Percentiles rank a stretch among this genome's conserved stretches.
Evolutionary conservation across 2,329 filamentous ascomycete genomes (phyloP).

Genomic region (Arthrobotrys megalospora): DNA sequence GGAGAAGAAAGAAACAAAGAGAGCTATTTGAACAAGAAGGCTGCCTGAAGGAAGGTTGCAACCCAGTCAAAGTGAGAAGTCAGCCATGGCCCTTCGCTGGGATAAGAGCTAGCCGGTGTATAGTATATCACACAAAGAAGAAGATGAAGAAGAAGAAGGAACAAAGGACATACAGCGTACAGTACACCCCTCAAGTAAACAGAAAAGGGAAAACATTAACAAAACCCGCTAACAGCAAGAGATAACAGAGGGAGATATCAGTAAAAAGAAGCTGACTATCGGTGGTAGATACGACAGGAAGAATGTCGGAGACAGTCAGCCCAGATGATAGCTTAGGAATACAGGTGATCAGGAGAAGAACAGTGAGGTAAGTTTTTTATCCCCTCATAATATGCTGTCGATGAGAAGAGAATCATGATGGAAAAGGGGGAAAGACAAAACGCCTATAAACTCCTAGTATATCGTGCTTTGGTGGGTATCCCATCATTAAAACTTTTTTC

Average conservation of each 20-base stretch:
- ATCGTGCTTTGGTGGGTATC: conserved; percentile 60
- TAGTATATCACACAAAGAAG: conserved; percentile 45
- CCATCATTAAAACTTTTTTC: conserved; percentile 60
- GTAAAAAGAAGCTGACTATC: conserved; percentile 22
- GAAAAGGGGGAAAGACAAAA: conserved; percentile 64
- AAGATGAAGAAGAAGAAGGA: conserved; percentile 13
- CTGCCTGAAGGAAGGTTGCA: background rate
- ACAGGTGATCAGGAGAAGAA: conserved; percentile 22
- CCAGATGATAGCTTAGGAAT: background rate
- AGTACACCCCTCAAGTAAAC: conserved; percentile 24
- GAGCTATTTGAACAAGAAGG: conserved; percentile 34
- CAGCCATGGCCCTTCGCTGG: conserved; percentile 2
- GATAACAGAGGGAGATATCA: conserved; percentile 24
- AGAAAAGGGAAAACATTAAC: conserved; percentile 13
- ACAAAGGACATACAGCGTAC: conserved; percentile 39
- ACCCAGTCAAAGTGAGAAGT: conserved; percentile 1
- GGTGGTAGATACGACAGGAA: conserved; percentile 7
- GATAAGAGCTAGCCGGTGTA: conserved; percentile 16
- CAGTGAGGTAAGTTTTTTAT: conserved; percentile 56
- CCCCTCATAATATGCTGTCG: conserved; percentile 62
- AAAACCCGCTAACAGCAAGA: conserved; percentile 59
- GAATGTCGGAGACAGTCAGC: background rate
- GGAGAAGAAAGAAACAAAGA: conserved; percentile 14
- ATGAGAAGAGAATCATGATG: conserved; percentile 62
- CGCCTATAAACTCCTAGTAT: conserved; percentile 59